These are phyloP conservation scores for Globisporangium polare DNA, from an alignment of 352 stramenopile genomes.

Conservation along the genomic window DNA sequence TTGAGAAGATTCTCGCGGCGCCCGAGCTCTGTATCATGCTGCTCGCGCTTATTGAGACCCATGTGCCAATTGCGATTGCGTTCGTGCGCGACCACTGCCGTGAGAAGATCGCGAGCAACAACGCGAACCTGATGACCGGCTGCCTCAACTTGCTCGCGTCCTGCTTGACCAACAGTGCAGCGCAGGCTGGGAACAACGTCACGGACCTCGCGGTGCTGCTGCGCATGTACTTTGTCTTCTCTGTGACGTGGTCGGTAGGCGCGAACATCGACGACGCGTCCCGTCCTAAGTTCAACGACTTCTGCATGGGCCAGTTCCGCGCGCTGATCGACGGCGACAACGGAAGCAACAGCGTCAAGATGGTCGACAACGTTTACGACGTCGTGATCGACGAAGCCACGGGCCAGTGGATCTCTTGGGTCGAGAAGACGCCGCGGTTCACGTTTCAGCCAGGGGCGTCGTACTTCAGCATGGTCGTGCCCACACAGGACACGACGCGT, in stretches of 20 bases:
- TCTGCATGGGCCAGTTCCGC: constrained; percentile 69
- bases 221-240: constrained; percentile 89
- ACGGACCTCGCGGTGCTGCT: constrained; percentile 54
- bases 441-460: constrained; percentile 75
- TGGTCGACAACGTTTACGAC: constrained; percentile 82
- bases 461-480: constrained; percentile 95
- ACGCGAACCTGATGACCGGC: constrained; percentile 84
- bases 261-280: constrained; percentile 86
- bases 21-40: constrained; percentile 65
- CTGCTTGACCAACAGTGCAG: constrained; percentile 44
- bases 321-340: constrained; percentile 47
- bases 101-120: constrained; percentile 87
- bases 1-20: constrained; percentile 58
- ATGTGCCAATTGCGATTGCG: constrained; percentile 76
- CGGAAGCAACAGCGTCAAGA: constrained; percentile 18
- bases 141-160: constrained; percentile 87
- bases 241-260: constrained; percentile 81
- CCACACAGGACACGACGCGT: constrained; percentile 92
- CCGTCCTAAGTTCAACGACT: constrained; percentile 83
- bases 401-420: constrained; percentile 81
- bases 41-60: constrained; percentile 71
- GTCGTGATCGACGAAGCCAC: constrained; percentile 75
- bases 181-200: constrained; percentile 35
- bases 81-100: constrained; percentile 89
- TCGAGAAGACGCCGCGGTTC: constrained; percentile 87